These are phyloP conservation scores for Dothistroma septosporum DNA, from an alignment of 2,329 filamentous ascomycete species.

Conservation along the genomic window DNA sequence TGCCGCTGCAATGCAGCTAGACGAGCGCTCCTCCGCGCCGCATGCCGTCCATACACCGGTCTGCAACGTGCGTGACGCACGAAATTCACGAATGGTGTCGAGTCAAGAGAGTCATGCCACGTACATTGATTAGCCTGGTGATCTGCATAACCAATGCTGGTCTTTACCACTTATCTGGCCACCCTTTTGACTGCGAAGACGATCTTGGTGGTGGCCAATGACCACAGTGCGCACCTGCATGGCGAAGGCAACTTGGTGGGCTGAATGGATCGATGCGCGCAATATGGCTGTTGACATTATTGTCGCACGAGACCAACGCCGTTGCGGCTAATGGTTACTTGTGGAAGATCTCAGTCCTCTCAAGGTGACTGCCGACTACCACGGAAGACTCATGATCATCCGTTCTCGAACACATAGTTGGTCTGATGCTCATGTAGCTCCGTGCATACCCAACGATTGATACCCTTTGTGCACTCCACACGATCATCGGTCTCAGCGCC, in stretches of 20 bases:
- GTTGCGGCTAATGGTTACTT: too few relatives aligned
- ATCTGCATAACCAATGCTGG: neutral
- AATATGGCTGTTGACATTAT: too few relatives aligned
- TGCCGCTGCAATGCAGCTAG: constrained; percentile 7
- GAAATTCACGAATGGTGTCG: neutral
- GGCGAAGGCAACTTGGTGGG: neutral
- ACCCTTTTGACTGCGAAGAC: neutral
- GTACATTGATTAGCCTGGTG: constrained; percentile 1
- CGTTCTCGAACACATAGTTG: too few relatives aligned
- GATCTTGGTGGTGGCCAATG: neutral
- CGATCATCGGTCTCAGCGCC: too few relatives aligned
- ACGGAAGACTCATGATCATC: too few relatives aligned
- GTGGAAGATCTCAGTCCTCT: too few relatives aligned
- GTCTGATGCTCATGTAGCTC: too few relatives aligned
- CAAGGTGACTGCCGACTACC: too few relatives aligned
- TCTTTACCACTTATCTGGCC: neutral
- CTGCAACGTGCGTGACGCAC: neutral
- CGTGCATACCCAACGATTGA: too few relatives aligned
- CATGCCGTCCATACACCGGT: neutral
- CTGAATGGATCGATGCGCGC: too few relatives aligned
- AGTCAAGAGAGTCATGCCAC: constrained; percentile 9
- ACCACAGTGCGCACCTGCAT: neutral
- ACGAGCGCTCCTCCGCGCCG: neutral
- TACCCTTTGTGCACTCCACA: too few relatives aligned
- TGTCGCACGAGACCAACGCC: too few relatives aligned